Conservation (phyloP, 768 basidiomycete genomes). For the Cubamyces sp. region DNA sequence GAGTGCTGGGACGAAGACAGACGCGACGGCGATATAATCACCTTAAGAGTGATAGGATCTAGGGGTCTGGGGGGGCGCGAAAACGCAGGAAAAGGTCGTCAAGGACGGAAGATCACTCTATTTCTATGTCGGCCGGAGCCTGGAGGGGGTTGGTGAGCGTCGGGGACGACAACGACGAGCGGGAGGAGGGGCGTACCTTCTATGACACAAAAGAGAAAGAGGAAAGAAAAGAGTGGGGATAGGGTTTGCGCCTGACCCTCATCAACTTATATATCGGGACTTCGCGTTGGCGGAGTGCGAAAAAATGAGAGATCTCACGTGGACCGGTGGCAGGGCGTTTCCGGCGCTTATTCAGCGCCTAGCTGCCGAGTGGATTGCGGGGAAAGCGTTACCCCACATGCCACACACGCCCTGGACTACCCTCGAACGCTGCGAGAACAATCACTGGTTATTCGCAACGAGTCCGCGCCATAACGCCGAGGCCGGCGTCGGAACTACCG, state of each 20-base stretch:
- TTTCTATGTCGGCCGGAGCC: constrained; percentile 43
- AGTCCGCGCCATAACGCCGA: constrained; percentile 8
- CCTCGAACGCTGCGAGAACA: constrained; percentile 16
- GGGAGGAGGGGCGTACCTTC: constrained; percentile 33
- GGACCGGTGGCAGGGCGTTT: constrained; percentile 11
- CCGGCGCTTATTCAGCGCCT: constrained; percentile 20
- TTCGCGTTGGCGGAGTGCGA: constrained; percentile 28
- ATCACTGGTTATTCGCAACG: constrained; percentile 14
- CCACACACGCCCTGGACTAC: constrained; percentile 8
- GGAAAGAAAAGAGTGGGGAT: constrained; percentile 43
- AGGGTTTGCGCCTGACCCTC: constrained; percentile 31
- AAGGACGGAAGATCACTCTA: constrained; percentile 73
- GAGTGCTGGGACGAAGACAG: constrained; percentile 9
- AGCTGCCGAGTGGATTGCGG: constrained; percentile 13
- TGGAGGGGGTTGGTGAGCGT: constrained; percentile 31
- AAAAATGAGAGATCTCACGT: constrained; percentile 33
- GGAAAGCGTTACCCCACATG: constrained; percentile 23
- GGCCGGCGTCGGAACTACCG: constrained; percentile 21
- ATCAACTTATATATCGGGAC: constrained; percentile 32
- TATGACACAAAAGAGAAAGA: constrained; percentile 42
- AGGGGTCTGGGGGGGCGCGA: constrained; percentile 45
- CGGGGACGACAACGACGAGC: constrained; percentile 4
- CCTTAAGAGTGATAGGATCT: constrained; percentile 30
- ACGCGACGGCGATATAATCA: constrained; percentile 23
- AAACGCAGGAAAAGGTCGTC: constrained; percentile 45